phyloP scores from a whole-genome alignment of 805 yeast species.

The Wickerhamomyces silvicola region DNA sequence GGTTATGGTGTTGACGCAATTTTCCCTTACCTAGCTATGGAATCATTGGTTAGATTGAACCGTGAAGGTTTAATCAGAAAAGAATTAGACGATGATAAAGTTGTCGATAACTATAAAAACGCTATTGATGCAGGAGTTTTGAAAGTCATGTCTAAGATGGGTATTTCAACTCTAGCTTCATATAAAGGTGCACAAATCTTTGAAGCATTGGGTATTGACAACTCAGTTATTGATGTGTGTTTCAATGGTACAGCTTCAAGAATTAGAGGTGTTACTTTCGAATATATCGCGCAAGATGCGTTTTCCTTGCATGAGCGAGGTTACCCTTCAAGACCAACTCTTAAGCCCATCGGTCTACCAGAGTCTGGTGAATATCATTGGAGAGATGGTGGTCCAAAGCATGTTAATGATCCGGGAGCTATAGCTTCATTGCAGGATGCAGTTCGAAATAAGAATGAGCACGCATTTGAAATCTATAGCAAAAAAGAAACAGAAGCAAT shows the following conservation, averaged over 20 bases:
- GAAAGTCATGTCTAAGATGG: constrained; percentile 99
- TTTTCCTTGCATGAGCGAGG: constrained; percentile 91
- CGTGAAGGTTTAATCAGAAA: constrained; percentile 64
- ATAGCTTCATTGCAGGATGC: constrained; percentile 96
- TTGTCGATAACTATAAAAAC: constrained; percentile 72
- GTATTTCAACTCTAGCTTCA: constrained; percentile 96
- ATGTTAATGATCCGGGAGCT: constrained; percentile 90
- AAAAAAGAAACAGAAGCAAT: constrained; percentile 89
- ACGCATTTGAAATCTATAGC: constrained; percentile 84
- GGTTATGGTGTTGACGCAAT: constrained; percentile 98
- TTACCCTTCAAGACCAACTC: constrained; percentile 68
- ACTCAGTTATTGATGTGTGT: constrained; percentile 90
- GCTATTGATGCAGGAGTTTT: constrained; percentile 87
- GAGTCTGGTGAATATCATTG: constrained; percentile 97
- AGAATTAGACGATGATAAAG: constrained; percentile 48
- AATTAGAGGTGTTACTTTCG: constrained; percentile 92
- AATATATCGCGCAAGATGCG: constrained; percentile 94
- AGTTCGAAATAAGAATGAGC: constrained; percentile 93
- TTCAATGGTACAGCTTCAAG: constrained; percentile 97
- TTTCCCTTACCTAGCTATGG: constrained; percentile 90
- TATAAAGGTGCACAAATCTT: constrained; percentile 98
- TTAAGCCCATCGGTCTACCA: constrained; percentile 66
- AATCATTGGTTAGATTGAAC: constrained; percentile 80
- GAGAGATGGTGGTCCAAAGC: constrained; percentile 98
- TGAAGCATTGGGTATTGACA: constrained; percentile 94